Evolutionary conservation across 2,329 filamentous ascomycete genomes (phyloP), one percentile per base, ranked within the genome.

Genomic region (Aureobasidium sp.): DNA sequence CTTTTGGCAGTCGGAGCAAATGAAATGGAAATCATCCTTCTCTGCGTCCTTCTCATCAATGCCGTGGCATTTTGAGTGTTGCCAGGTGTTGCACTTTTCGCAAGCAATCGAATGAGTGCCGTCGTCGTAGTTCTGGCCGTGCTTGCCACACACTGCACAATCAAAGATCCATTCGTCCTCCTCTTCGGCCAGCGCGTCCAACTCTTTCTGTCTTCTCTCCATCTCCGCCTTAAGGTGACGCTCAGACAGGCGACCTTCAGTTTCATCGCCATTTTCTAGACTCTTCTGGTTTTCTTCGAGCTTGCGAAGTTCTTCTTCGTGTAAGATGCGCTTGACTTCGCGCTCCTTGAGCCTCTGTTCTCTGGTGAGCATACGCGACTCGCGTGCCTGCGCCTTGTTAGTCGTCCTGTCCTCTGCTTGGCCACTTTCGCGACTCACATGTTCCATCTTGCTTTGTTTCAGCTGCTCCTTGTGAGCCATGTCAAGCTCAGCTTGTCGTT

Each of bases 101-200:
- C 94, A 99, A 32, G 92, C 89, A 66, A 99, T 86, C 72, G 91
- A 96, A 71, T 96, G 92, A 8, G 90, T 88, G 39, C 94, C 94
- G 72, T 97, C 94, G 68, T 99, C 94, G 64, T 85, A 70, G 63
- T 97, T 90, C 68, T 95, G 88, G 27, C 94, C 94, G 73, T 96
- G 87, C 27, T 91, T 82, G 30, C 93, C 93, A 72, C 94, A 99
- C 30, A 90, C 82, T 14, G 84, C 81, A 72, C 94, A 99, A 72
- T 99, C 94, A 68, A 99, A 99, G 42, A 91, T 83, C 94, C 94
- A 97, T 57, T 91, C 85, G 13, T 91, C 89, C 51, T 94, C 90
- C 66, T 86, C 81, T 25, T 85, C 75, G 3, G 75, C 83, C 29
- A 96, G 81, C 60, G 88, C 84, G 67, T 88, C 82, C 11, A 96